Percentiles rank a stretch among this genome's conserved stretches.
Conservation (phyloP, 2,329 filamentous ascomycete species). For the Allantophomopsis cytisporea region DNA sequence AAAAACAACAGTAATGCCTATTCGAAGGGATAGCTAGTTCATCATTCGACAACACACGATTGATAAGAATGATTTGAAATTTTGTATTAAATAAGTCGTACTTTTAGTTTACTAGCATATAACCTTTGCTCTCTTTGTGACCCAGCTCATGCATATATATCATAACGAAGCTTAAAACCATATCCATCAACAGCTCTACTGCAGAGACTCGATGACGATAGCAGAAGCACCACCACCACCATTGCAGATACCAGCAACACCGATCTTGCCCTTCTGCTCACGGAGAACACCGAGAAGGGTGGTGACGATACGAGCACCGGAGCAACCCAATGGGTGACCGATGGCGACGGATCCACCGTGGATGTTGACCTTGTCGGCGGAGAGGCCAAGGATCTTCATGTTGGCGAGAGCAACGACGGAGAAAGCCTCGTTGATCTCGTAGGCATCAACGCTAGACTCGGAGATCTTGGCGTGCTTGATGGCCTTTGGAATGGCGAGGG, state of each 20-base stretch:
- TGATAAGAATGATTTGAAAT: no score
- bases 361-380: constrained; percentile 81
- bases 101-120: no score
- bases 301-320: constrained; percentile 83
- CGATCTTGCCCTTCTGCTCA: constrained; percentile 88
- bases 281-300: constrained; percentile 81
- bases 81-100: no score
- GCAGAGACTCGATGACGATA: constrained; percentile 62
- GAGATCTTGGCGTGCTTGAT: constrained; percentile 84
- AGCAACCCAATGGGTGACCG: constrained; percentile 87
- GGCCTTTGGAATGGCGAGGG: constrained; percentile 92
- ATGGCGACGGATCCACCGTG: constrained; percentile 93
- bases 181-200: constrained; percentile 6
- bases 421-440: constrained; percentile 99
- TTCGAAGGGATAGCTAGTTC: no score
- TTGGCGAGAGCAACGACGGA: constrained; percentile 93
- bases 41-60: no score
- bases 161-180: no score
- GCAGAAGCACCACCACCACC: constrained; percentile 92
- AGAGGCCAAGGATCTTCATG: constrained; percentile 75
- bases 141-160: no score
- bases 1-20: no score
- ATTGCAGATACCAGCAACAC: constrained; percentile 92
- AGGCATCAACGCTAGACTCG: constrained; percentile 70
- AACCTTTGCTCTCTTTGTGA: no score